These are phyloP conservation scores for Sindora glabra DNA, from an alignment of 306 rosid genomes.

Conservation along the genomic window DNA sequence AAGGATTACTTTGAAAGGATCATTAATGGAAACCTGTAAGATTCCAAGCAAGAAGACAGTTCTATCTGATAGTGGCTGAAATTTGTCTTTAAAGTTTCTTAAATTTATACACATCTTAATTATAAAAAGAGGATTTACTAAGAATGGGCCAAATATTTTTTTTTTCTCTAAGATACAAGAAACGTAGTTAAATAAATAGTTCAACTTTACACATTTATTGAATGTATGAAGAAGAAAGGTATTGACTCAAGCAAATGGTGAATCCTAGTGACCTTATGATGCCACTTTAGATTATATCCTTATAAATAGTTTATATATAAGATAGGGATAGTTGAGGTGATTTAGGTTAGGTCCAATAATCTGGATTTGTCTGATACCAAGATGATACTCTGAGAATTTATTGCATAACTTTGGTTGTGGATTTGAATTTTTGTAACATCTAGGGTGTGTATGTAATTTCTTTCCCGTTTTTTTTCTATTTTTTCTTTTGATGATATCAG, in stretches of 20 bases:
- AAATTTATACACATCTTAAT: background rate
- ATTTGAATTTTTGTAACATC: constrained; percentile 4
- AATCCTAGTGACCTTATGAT: background rate
- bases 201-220: background rate
- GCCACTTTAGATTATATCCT: background rate
- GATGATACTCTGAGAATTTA: constrained; percentile 3
- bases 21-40: background rate
- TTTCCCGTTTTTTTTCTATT: too few relatives aligned
- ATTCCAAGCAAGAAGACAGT: background rate
- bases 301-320: background rate
- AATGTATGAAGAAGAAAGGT: background rate
- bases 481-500: constrained; percentile 39
- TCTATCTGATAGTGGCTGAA: background rate
- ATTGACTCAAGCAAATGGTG: background rate
- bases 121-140: background rate
- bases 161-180: background rate
- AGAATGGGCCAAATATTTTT: background rate
- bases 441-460: constrained; percentile 5
- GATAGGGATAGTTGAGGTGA: background rate
- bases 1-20: background rate
- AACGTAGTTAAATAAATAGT: background rate
- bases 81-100: background rate
- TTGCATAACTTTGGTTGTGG: background rate
- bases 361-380: background rate
- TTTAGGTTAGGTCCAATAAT: background rate